Base-by-base conservation (phyloP, 2,329 filamentous ascomycete species). In the Fusarium sp. region DNA sequence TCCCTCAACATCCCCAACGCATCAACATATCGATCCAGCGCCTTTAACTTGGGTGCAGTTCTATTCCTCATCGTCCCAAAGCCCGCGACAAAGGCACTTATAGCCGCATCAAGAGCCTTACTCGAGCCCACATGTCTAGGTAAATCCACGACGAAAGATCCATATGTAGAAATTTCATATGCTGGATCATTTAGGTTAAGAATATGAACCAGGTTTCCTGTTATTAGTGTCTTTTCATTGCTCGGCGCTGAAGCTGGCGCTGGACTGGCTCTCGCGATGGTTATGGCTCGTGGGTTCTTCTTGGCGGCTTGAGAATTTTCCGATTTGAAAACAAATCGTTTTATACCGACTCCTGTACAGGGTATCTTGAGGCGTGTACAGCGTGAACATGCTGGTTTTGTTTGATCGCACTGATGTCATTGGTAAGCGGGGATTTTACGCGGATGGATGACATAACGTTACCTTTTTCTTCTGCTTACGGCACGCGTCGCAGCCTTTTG, bases 391-490 rank as follows among this genome's bases (percentile, higher is more conserved):
- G 56, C n/a, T 5, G 62, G 64, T 27, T 66, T 54, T 5, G 20
- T 10, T 30, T 71, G 54, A 28, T 71, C 68, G n/a, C 68, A 71
- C 68, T 71, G 9, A 14, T 14, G 4, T 28, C 3, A n/a, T 30
- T 20, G 21, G 46, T 27, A 13, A n/a, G 14, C 6, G 2, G 3
- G 11, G 7, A n/a, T 12, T 6, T 5, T 30, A 28, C 27, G 27
- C 27, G 27, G 27, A 28, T 28, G n/a, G n/a, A n/a, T n/a, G n/a
- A n/a, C n/a, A n/a, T 12, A 11, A 12, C 13, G 34, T 4, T 40
- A 62, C 63, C 50, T 56, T 66, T 16, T 66, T 66, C n/a, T 66
- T 66, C 4, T 62, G 62, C 5, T 40, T 66, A 0, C 63, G 62
- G 23, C 63, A 66, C 0, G 46, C 45, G 28, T 62, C 50, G 20